Base-by-base conservation (phyloP, 1,139 yeast species). In the Debaryomyces robertsiae region DNA sequence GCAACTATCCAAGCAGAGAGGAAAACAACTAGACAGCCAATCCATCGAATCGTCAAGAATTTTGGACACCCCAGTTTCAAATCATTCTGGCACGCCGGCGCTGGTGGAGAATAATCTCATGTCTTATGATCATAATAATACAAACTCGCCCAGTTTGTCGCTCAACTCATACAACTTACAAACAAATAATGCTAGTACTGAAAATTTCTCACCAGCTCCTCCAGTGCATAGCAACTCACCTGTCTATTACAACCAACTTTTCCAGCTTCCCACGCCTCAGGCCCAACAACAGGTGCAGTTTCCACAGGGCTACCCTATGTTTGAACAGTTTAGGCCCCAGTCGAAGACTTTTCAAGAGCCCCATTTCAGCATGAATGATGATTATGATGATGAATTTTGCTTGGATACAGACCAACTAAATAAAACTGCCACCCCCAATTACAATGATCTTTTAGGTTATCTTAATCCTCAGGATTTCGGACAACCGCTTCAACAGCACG, bases 331-430 rank as follows among this genome's bases (percentile, higher is more conserved):
- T 17, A 29, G 25, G 7, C 37, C 39, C 14, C 34, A 30, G 6
- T 24, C 31, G 11, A 27, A 35, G 9, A n/a, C 17, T 19, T 32
- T 25, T 19, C 28, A 28, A n/a, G 27, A 32, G 6, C 9, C 33
- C 9, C 34, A 36, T 11, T 14, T 28, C 27, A 31, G 23, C 19
- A 11, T 28, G 25, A 16, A 36, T 33, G 61, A 64, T 10, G 76
- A 72, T 47, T 71, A 69, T 49, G 77, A 71, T 47, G 77, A 73
- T 46, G 77, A 70, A 32, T 73, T 56, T 48, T 72, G 78, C 52
- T 64, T 72, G 43, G 77, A 72, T 48, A 58, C 65, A 11, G 78
- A 73, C 44, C 78, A 73, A 53, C 62, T 72, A 54, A 65, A 62
- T 45, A 52, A 50, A 31, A 46, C 52, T 3, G 54, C 52, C 11